Percentiles rank a stretch among this genome's conserved stretches.
Evolutionary conservation across 495 filamentous ascomycete genomes (phyloP).

Genomic region (Lasiosphaeria ovina): DNA sequence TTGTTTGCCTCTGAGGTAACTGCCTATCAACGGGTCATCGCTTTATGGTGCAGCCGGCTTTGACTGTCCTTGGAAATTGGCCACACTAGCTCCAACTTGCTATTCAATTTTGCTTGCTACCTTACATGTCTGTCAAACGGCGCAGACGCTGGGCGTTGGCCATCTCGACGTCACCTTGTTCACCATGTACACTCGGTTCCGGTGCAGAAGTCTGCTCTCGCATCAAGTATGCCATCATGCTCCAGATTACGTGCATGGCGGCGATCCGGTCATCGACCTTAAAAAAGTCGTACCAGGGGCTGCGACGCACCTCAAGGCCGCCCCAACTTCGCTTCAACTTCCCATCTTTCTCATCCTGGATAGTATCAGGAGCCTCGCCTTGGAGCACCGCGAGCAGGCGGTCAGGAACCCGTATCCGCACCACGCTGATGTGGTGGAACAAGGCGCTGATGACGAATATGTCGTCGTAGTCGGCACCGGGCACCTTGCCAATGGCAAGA

Average conservation of each 20-base stretch:
- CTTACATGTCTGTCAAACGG: background rate
- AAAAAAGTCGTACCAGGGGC: conserved; percentile 78
- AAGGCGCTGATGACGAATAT: conserved; percentile 79
- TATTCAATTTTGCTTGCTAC: background rate
- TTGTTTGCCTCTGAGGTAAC: no score
- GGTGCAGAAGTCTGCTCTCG: conserved; percentile 36
- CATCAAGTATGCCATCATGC: conserved; percentile 70
- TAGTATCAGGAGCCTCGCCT: conserved; percentile 29
- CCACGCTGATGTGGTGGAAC: conserved; percentile 77
- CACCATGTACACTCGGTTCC: conserved; percentile 16
- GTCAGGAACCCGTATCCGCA: conserved; percentile 70
- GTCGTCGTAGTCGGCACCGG: conserved; percentile 51
- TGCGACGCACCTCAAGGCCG: conserved; percentile 62
- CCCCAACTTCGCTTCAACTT: conserved; percentile 43
- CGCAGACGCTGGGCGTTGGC: conserved; percentile 23
- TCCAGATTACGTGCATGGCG: conserved; percentile 72
- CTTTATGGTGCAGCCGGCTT: no score
- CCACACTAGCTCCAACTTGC: background rate
- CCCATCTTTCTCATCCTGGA: conserved; percentile 5
- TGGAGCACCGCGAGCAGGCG: conserved; percentile 57
- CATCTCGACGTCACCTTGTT: conserved; percentile 36
- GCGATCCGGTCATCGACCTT: conserved; percentile 63
- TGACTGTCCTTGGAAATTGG: no score
- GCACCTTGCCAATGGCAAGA: conserved; percentile 63
- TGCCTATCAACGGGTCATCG: no score